phyloP scores from a whole-genome alignment of 495 filamentous ascomycete genomes.

The Aspergillus carlsbadensis region DNA sequence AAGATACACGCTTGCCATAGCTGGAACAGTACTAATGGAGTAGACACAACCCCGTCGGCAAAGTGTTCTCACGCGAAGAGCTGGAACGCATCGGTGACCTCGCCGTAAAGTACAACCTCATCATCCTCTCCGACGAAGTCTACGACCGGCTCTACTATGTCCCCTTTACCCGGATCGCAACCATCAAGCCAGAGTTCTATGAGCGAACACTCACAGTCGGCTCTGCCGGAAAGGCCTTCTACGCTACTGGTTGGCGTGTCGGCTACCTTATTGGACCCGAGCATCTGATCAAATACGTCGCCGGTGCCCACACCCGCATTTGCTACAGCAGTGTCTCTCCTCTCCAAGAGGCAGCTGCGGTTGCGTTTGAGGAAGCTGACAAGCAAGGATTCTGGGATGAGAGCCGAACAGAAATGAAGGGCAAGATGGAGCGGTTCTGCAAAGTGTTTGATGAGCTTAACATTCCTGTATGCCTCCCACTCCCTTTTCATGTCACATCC shows the following conservation, averaged over 20 bases:
- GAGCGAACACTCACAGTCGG: slow-evolving; percentile 89
- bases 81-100: slow-evolving; percentile 83
- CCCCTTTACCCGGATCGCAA: slow-evolving; percentile 89
- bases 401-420: slow-evolving; percentile 79
- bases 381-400: slow-evolving; percentile 84
- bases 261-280: slow-evolving; percentile 91
- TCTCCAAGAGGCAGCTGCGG: slow-evolving; percentile 92
- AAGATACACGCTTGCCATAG: slow-evolving; percentile 14
- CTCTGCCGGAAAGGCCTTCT: slow-evolving; percentile 96
- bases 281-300: slow-evolving; percentile 87
- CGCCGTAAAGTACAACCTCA: slow-evolving; percentile 90
- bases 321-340: slow-evolving; percentile 94
- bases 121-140: slow-evolving; percentile 94
- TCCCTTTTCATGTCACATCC: neutral
- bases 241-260: slow-evolving; percentile 95
- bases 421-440: slow-evolving; percentile 86
- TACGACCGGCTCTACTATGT: slow-evolving; percentile 95
- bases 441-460: slow-evolving; percentile 84
- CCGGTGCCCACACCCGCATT: slow-evolving; percentile 90
- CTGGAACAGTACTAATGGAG: slow-evolving; percentile 16
- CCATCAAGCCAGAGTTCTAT: slow-evolving; percentile 82
- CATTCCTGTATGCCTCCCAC: slow-evolving; percentile 55
- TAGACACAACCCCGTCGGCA: slow-evolving; percentile 94
- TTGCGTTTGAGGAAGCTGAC: slow-evolving; percentile 91
- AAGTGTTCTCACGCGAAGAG: slow-evolving; percentile 83